phyloP scores from a whole-genome alignment of 2,329 filamentous ascomycete species.

The Trichocomaceae sp. region DNA sequence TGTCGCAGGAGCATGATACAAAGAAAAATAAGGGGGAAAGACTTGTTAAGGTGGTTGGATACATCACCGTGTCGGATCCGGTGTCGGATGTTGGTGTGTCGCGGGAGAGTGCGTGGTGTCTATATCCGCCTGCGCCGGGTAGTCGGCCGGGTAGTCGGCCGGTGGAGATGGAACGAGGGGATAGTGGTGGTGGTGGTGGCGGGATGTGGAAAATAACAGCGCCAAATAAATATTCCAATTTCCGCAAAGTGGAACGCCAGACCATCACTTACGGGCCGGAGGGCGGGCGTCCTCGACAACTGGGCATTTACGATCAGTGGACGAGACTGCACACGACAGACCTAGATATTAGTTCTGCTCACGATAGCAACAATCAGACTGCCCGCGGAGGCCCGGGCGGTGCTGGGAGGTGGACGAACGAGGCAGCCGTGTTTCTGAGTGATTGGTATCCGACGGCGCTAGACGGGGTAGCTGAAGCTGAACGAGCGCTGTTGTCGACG shows the following conservation, averaged over 20 bases:
- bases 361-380: too few relatives aligned
- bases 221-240: conserved; percentile 22
- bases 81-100: conserved; percentile 52
- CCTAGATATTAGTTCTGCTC: neutral
- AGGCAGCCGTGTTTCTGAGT: conserved; percentile 56
- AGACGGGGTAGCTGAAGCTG: conserved; percentile 20
- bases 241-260: conserved; percentile 45
- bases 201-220: conserved; percentile 3
- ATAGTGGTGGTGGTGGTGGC: too few relatives aligned
- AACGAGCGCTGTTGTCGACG: conserved; percentile 7
- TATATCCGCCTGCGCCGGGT: conserved; percentile 41
- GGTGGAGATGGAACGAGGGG: neutral
- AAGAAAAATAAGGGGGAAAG: conserved; percentile 15
- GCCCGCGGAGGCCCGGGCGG: too few relatives aligned
- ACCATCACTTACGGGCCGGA: conserved; percentile 43
- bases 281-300: conserved; percentile 14
- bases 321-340: conserved; percentile 53
- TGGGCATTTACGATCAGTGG: conserved; percentile 56
- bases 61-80: conserved; percentile 60
- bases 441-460: conserved; percentile 62
- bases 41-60: conserved; percentile 57
- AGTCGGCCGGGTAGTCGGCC: conserved; percentile 16
- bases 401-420: conserved; percentile 54
- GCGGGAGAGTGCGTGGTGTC: conserved; percentile 49
- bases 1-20: conserved; percentile 39